Evolutionary conservation across 306 rosid genomes (phyloP).

Genomic region (Cyamopsis tetragonoloba): DNA sequence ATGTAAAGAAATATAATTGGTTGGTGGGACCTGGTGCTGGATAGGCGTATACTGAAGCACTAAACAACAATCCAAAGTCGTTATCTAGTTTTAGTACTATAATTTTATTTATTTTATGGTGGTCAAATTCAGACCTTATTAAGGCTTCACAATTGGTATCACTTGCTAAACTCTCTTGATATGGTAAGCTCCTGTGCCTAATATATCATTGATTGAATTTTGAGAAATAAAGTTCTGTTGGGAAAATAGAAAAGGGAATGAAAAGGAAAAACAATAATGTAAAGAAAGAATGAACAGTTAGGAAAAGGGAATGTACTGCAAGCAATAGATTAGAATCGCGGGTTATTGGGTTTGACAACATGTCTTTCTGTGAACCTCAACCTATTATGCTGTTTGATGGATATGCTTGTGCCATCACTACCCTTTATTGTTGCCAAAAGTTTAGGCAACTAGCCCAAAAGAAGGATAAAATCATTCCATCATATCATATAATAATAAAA

Average conservation of each 20-base stretch:
- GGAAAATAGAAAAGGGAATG: neutral
- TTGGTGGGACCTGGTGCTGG: neutral
- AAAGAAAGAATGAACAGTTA: slow-evolving; percentile 26
- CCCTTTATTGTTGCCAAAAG: slow-evolving; percentile 48
- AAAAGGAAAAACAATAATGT: neutral
- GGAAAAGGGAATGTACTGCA: slow-evolving; percentile 34
- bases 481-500: slow-evolving; percentile 12
- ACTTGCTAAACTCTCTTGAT: neutral
- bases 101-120: neutral
- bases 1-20: no score
- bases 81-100: neutral
- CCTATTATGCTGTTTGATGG: slow-evolving; percentile 23
- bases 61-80: slow-evolving; percentile 7
- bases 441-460: slow-evolving; percentile 43
- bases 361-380: slow-evolving; percentile 42
- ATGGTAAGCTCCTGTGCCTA: no score
- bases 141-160: neutral
- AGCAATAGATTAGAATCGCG: slow-evolving; percentile 40
- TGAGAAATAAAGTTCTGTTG: neutral
- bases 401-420: neutral
- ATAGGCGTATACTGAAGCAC: neutral
- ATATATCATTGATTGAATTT: no score
- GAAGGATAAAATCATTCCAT: slow-evolving; percentile 32
- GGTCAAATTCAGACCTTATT: neutral
- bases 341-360: slow-evolving; percentile 37